Conservation (phyloP, 2,329 filamentous ascomycete genomes). For the Xylariaceae sp. region DNA sequence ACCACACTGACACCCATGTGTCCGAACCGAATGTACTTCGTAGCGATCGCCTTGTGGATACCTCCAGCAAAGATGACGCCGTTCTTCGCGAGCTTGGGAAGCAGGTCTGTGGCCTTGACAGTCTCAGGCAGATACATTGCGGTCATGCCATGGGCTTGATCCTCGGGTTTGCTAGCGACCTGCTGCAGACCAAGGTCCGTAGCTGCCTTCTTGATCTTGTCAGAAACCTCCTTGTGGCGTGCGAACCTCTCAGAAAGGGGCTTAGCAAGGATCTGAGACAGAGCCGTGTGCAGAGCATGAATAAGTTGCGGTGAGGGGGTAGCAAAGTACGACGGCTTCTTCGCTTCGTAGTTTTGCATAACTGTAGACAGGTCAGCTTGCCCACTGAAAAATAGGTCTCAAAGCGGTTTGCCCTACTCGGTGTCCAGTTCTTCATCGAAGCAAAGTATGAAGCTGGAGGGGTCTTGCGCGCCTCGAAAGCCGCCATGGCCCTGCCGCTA, state of each 20-base stretch:
- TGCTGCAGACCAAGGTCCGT: slow-evolving; percentile 79
- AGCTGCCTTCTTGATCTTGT: slow-evolving; percentile 81
- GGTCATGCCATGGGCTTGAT: slow-evolving; percentile 97
- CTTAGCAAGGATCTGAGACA: slow-evolving; percentile 77
- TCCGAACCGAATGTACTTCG: slow-evolving; percentile 91
- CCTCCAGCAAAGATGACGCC: slow-evolving; percentile 93
- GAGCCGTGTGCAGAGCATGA: slow-evolving; percentile 82
- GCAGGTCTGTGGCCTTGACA: slow-evolving; percentile 71
- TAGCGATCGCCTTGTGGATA: slow-evolving; percentile 89
- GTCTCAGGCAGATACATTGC: slow-evolving; percentile 90
- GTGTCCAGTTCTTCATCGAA: slow-evolving; percentile 95
- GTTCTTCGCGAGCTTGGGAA: slow-evolving; percentile 79
- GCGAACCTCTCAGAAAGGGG: slow-evolving; percentile 80
- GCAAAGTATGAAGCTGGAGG: slow-evolving; percentile 88
- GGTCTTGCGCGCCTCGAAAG: slow-evolving; percentile 73
- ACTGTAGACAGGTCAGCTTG: slow-evolving; percentile 46
- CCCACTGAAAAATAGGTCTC: not conserved
- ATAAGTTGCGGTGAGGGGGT: slow-evolving; percentile 93
- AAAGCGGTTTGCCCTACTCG: slow-evolving; percentile 52
- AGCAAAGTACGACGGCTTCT: slow-evolving; percentile 96
- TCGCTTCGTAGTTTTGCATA: slow-evolving; percentile 98
- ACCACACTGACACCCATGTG: slow-evolving; percentile 95
- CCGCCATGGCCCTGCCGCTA: slow-evolving; percentile 78
- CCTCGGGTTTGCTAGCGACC: slow-evolving; percentile 75
- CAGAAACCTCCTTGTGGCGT: slow-evolving; percentile 70